These are phyloP conservation scores for Neurospora sp. DNA, from an alignment of 2,329 filamentous ascomycete species.

Conservation along the genomic window DNA sequence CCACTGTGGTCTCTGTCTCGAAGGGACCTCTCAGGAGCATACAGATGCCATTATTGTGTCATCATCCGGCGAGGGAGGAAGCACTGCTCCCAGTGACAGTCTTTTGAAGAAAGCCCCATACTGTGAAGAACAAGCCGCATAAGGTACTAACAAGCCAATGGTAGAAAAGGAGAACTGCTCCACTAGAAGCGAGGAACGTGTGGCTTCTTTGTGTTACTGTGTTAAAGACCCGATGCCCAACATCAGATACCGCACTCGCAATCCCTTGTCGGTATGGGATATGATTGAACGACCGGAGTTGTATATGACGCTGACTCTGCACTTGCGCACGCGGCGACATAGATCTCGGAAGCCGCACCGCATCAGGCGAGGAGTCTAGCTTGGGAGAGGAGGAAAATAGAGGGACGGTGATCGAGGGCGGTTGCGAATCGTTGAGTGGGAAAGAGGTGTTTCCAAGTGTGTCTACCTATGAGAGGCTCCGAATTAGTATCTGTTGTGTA, in stretches of 20 bases:
- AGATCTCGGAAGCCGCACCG: not conserved
- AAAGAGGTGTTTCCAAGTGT: not conserved
- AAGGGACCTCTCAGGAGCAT: not conserved
- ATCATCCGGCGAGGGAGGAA: not conserved
- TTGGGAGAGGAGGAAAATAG: not conserved
- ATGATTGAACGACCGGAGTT: not conserved
- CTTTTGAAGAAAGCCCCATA: not conserved
- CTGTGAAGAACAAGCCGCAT: not conserved
- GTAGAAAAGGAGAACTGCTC: not conserved
- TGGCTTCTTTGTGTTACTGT: not conserved
- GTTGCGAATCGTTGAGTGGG: not conserved
- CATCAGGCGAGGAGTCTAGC: not conserved
- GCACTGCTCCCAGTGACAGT: not conserved
- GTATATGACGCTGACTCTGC: not conserved
- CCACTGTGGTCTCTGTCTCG: not conserved
- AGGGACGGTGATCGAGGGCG: not conserved
- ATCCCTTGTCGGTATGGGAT: not conserved
- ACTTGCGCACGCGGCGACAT: not conserved
- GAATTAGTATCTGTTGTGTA: not conserved
- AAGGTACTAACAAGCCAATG: not conserved
- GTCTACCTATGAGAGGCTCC: not conserved
- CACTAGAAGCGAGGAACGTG: not conserved
- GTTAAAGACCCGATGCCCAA: constrained; percentile 4
- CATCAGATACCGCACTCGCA: not conserved
- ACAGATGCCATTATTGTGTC: not conserved